phyloP scores from a whole-genome alignment of 2,329 filamentous ascomycete species.

The Fusarium siculi region DNA sequence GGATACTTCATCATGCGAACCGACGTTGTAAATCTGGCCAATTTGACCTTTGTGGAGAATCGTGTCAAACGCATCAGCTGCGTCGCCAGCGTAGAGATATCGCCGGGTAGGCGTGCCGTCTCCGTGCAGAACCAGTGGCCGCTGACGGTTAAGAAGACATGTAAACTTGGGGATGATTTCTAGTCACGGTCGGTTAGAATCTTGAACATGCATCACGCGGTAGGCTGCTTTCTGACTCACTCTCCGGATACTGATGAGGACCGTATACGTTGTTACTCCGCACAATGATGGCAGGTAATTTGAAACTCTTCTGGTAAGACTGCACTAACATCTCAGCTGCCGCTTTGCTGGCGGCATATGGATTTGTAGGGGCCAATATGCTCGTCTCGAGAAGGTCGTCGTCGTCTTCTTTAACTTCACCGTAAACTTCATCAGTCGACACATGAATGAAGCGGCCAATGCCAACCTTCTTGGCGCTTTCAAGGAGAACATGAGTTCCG shows the following conservation, averaged over 20 bases:
- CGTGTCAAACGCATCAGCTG: constrained; percentile 84
- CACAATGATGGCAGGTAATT: constrained; percentile 81
- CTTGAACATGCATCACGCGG: neutral
- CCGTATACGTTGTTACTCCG: constrained; percentile 88
- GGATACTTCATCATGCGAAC: constrained; percentile 80
- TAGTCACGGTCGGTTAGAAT: constrained; percentile 47
- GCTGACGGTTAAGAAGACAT: constrained; percentile 73
- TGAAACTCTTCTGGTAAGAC: constrained; percentile 86
- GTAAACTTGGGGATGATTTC: constrained; percentile 88
- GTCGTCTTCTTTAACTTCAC: constrained; percentile 77
- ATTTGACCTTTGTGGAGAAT: constrained; percentile 81
- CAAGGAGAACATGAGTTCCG: constrained; percentile 84
- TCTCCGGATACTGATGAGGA: constrained; percentile 85
- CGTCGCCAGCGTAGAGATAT: constrained; percentile 83
- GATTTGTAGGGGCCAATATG: constrained; percentile 82
- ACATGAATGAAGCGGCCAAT: constrained; percentile 83
- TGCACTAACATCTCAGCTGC: constrained; percentile 88
- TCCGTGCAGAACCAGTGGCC: constrained; percentile 79
- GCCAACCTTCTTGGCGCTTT: constrained; percentile 77
- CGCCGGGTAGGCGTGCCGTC: constrained; percentile 78
- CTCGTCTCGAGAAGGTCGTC: constrained; percentile 79
- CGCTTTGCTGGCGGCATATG: constrained; percentile 83
- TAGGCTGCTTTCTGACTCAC: constrained; percentile 58
- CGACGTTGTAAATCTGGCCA: constrained; percentile 85
- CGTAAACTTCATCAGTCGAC: constrained; percentile 87